Evolutionary conservation across 176 grass and related monocot genomes (phyloP).

Genomic region (Puccinellia tenuiflora): DNA sequence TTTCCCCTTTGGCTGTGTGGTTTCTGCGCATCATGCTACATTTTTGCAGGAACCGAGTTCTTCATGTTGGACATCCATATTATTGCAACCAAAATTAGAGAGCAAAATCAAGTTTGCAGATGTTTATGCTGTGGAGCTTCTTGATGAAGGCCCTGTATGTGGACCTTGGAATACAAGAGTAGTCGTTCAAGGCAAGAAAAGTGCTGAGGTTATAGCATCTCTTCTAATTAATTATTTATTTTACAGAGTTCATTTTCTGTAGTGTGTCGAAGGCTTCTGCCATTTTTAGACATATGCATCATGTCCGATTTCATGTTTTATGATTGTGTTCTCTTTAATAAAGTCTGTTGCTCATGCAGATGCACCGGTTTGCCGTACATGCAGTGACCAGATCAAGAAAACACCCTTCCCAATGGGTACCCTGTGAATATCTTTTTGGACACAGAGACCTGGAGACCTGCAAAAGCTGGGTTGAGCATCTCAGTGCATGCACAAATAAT

Average conservation of each 20-base stretch:
- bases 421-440: conserved; percentile 76
- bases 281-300: neutral
- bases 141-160: conserved; percentile 47
- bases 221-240: conserved; percentile 30
- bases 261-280: neutral
- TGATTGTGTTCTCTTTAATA: neutral
- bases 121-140: conserved; percentile 78
- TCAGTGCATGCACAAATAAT: conserved; percentile 40
- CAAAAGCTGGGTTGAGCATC: conserved; percentile 59
- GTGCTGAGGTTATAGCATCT: conserved; percentile 57
- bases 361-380: conserved; percentile 71
- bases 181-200: conserved; percentile 35
- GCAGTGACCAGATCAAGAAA: conserved; percentile 39
- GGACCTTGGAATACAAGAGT: conserved; percentile 42
- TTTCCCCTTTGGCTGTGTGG: neutral
- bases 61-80: conserved; percentile 52
- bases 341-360: conserved; percentile 48
- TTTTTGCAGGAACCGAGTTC: conserved; percentile 42
- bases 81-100: conserved; percentile 36
- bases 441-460: conserved; percentile 57
- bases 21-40: neutral
- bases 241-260: conserved; percentile 26
- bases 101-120: conserved; percentile 55
- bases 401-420: conserved; percentile 52
- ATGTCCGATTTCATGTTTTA: neutral